These are phyloP conservation scores for Fusarium sp. DNA, from an alignment of 2,329 filamentous ascomycete species.

Conservation along the genomic window DNA sequence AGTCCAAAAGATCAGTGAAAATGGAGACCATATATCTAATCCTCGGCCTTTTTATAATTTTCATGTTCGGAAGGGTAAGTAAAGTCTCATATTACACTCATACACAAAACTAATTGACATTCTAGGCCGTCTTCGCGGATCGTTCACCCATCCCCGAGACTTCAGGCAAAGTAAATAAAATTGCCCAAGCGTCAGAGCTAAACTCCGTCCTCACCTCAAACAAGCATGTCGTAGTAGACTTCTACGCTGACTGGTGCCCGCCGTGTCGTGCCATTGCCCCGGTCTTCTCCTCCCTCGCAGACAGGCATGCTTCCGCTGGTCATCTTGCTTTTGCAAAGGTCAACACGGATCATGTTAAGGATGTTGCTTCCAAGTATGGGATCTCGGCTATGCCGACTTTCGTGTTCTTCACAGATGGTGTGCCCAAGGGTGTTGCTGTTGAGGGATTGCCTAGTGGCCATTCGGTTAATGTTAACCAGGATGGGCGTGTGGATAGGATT, in stretches of 20 bases:
- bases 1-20: neutral
- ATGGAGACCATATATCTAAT: constrained; percentile 42
- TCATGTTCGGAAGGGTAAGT: constrained; percentile 33
- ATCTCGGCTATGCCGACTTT: constrained; percentile 94
- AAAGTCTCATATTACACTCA: too few relatives aligned
- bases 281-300: constrained; percentile 59
- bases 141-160: constrained; percentile 55
- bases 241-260: constrained; percentile 89
- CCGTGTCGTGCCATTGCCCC: constrained; percentile 92
- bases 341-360: constrained; percentile 84
- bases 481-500: constrained; percentile 49
- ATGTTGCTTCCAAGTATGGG: constrained; percentile 78
- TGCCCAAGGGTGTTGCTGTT: constrained; percentile 52
- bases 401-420: constrained; percentile 80
- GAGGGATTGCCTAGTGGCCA: constrained; percentile 35
- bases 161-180: constrained; percentile 54
- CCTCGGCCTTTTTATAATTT: constrained; percentile 32
- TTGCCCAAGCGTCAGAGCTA: constrained; percentile 46
- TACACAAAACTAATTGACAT: constrained; percentile 8
- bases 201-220: constrained; percentile 51
- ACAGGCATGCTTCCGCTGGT: constrained; percentile 52
- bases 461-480: constrained; percentile 41
- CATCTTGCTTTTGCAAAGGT: constrained; percentile 83
- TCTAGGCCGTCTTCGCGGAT: constrained; percentile 34
- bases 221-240: constrained; percentile 80